phyloP scores from a whole-genome alignment of 1,139 yeast genomes.

The Sugiyamaella novakii region DNA sequence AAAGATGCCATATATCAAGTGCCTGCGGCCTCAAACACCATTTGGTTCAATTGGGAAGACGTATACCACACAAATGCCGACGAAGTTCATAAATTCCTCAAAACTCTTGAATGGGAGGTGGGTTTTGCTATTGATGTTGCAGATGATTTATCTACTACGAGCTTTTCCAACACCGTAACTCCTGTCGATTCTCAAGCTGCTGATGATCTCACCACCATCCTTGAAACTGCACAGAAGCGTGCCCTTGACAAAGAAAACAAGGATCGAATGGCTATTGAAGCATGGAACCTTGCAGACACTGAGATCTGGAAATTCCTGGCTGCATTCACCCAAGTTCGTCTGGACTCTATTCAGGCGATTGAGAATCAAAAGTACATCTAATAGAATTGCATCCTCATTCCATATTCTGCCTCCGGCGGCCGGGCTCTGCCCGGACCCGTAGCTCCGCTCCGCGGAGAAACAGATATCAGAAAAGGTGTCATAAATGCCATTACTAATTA shows the following conservation, averaged over 20 bases:
- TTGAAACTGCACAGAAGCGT: slow-evolving; percentile 21
- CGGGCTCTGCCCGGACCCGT: neutral
- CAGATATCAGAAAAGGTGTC: neutral
- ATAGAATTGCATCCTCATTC: neutral
- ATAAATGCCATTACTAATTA: neutral
- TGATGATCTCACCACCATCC: slow-evolving; percentile 3
- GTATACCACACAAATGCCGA: slow-evolving; percentile 18
- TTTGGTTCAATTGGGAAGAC: slow-evolving; percentile 34
- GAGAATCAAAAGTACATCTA: slow-evolving; percentile 2
- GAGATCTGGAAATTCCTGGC: slow-evolving; percentile 36
- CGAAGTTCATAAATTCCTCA: slow-evolving; percentile 23
- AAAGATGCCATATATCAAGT: slow-evolving; percentile 30
- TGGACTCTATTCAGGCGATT: slow-evolving; percentile 6
- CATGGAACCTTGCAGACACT: slow-evolving; percentile 36
- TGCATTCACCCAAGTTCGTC: slow-evolving; percentile 15
- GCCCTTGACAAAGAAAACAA: slow-evolving; percentile 16
- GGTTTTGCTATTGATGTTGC: slow-evolving; percentile 28
- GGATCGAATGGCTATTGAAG: slow-evolving; percentile 28
- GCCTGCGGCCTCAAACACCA: slow-evolving; percentile 25
- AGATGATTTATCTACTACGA: neutral
- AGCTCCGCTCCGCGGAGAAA: neutral
- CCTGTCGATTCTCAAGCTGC: slow-evolving; percentile 1
- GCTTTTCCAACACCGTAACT: neutral
- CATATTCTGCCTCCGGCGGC: neutral
- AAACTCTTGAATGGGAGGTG: slow-evolving; percentile 30